Percentiles rank a stretch among this genome's conserved stretches.
phyloP scores from a whole-genome alignment of 331 rosid genomes.

The Rosa hybrid region DNA sequence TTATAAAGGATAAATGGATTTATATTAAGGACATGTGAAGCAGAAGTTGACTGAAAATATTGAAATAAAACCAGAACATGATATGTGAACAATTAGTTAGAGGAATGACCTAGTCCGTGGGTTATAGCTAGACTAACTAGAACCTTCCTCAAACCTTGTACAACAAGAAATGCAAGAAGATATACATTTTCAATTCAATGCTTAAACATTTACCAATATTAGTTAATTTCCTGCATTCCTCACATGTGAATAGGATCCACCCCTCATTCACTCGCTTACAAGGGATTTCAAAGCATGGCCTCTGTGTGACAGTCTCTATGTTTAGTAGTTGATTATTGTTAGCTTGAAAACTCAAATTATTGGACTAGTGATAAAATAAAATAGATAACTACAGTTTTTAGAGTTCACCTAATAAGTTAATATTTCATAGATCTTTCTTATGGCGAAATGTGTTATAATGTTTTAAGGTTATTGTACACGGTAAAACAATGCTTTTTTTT shows the following conservation, averaged over 20 bases:
- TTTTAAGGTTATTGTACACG: too few species aligned
- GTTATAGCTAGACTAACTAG: not conserved
- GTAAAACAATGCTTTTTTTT: too few species aligned
- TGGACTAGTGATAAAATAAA: too few species aligned
- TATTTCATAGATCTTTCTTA: too few species aligned
- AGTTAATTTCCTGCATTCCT: not conserved
- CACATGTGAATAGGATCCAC: not conserved
- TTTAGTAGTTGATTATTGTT: not conserved
- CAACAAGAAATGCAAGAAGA: not conserved
- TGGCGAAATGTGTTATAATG: too few species aligned
- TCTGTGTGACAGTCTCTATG: not conserved
- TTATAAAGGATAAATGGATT: not conserved
- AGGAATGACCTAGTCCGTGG: not conserved
- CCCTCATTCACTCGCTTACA: not conserved
- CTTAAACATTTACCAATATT: not conserved
- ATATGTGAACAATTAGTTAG: too few species aligned
- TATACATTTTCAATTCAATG: not conserved
- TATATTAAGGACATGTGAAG: not conserved
- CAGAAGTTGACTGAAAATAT: not conserved
- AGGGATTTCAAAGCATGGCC: not conserved
- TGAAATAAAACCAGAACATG: not conserved
- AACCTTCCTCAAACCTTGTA: constrained; percentile 7
- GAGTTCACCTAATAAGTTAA: too few species aligned
- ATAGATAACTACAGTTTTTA: too few species aligned
- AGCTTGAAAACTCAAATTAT: not conserved